Evolutionary conservation across 2,329 filamentous ascomycete genomes (phyloP).

Genomic region (Penicillium sp.): DNA sequence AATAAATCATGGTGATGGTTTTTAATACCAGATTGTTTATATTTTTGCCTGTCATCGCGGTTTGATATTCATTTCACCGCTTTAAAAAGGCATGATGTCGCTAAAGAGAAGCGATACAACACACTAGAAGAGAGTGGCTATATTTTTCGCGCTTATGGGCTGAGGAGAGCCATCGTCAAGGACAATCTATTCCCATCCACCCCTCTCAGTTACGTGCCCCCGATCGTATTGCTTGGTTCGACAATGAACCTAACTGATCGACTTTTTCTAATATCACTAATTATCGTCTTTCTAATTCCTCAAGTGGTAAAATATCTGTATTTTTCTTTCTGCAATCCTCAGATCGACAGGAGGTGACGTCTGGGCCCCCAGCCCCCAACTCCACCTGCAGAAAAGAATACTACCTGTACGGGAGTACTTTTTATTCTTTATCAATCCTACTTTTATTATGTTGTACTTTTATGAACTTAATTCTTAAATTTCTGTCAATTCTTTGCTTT

Average conservation of each 20-base stretch:
- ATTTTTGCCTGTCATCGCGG: not conserved
- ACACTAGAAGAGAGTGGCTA: not conserved
- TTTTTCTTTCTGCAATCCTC: not conserved
- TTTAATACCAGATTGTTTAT: not conserved
- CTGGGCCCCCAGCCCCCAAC: not conserved
- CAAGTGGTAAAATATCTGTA: not conserved
- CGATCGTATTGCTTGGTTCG: no score
- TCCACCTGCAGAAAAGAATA: not conserved
- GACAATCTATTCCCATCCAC: no score
- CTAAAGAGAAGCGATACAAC: not conserved
- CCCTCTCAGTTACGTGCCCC: no score
- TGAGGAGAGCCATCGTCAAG: not conserved
- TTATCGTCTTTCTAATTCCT: not conserved
- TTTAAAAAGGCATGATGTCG: not conserved
- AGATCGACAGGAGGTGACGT: not conserved
- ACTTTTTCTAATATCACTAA: not conserved
- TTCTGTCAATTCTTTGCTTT: no score
- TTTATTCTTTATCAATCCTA: not conserved
- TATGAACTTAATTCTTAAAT: not conserved
- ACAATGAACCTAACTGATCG: not conserved
- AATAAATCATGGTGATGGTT: not conserved
- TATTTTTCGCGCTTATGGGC: no score
- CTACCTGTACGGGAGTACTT: not conserved
- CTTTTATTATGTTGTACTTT: not conserved
- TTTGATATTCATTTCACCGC: not conserved